phyloP scores from a whole-genome alignment of 2,329 filamentous ascomycete genomes.

The Talaromyces rugulosus region DNA sequence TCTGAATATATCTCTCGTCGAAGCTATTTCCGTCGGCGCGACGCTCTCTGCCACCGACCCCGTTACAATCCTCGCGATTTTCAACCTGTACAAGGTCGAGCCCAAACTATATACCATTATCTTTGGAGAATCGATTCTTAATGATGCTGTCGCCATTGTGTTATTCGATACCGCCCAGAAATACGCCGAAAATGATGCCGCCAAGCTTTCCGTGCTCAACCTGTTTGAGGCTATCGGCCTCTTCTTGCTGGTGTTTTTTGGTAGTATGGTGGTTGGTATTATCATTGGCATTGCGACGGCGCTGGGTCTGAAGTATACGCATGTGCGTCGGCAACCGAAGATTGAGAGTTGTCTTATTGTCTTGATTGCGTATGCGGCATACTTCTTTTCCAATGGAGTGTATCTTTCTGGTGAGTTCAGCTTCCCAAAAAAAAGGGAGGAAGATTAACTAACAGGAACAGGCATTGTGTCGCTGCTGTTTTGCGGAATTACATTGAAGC shows the following conservation, averaged over 20 bases:
- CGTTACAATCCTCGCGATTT: constrained; percentile 95
- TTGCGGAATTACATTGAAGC: constrained; percentile 96
- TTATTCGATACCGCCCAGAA: constrained; percentile 96
- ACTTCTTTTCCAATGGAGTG: constrained; percentile 95
- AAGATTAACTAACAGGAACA: constrained; percentile 32
- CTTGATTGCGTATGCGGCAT: constrained; percentile 90
- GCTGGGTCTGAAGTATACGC: constrained; percentile 87
- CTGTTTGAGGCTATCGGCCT: constrained; percentile 89
- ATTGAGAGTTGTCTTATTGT: constrained; percentile 95
- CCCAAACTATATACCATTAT: constrained; percentile 98
- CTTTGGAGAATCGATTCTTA: constrained; percentile 96
- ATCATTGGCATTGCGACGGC: constrained; percentile 83
- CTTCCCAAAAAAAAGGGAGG: background rate
- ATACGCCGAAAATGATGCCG: constrained; percentile 70
- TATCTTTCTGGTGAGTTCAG: constrained; percentile 78
- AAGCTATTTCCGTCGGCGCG: constrained; percentile 93
- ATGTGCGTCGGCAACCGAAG: constrained; percentile 86
- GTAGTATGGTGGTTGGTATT: constrained; percentile 84
- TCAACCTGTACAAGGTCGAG: constrained; percentile 99
- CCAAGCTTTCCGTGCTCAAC: constrained; percentile 70
- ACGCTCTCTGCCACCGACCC: constrained; percentile 96
- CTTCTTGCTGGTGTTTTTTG: constrained; percentile 95
- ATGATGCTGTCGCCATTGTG: constrained; percentile 97
- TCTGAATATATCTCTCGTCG: constrained; percentile 82
- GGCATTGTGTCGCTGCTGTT: constrained; percentile 95